Evolutionary conservation across 2,329 filamentous ascomycete genomes (phyloP), one percentile per base, ranked within the genome.

Genomic region (Atkinsonella hypoxylon): DNA sequence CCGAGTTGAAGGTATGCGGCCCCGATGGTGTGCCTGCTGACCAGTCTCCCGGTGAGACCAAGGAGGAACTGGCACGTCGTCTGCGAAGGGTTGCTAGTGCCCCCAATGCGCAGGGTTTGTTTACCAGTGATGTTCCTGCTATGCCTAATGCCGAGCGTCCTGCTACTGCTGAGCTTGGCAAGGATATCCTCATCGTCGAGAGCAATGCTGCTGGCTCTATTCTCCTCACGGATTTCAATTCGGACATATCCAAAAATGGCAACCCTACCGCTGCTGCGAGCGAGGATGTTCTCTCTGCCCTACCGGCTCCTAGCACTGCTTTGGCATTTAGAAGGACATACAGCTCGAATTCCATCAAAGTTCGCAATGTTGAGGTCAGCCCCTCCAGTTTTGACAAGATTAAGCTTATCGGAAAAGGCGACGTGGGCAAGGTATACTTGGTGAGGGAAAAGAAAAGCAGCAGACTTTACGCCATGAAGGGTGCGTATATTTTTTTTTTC

Each of bases 311-410:
- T 2, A 82, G 85, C 4, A 79, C 79, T 48, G 77, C 81, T 17
- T 75, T 88, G 46, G 82, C 88, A 18, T 98, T 96, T 71, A 79
- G 93, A 62, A 81, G 93, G 65, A 98, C 93, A 2, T 98, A 98
- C 68, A 97, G 93, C 69, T 96, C 91, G 58, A 98, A 97, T 68
- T 97, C 93, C 40, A 98, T 98, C 75, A 98, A 98, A 71, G 88
- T 97, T 58, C 82, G 93, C 61, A 89, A 95, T 65, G 93, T 98
- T 45, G 93, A 98, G 70, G 93, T 98, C 36, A 87, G 89, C 0
- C 93, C 93, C 0, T 78, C 87, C 55, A 97, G 91, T 66, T 98
- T 98, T 62, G 93, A 98, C 76, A 98, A 98, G 79, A 96, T 98
- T 70, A 98, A 98, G 69, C 78, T 98, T 70, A 96, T 98, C 63